phyloP scores from a whole-genome alignment of 805 yeast genomes.

The Ogataea paradorogensis region DNA sequence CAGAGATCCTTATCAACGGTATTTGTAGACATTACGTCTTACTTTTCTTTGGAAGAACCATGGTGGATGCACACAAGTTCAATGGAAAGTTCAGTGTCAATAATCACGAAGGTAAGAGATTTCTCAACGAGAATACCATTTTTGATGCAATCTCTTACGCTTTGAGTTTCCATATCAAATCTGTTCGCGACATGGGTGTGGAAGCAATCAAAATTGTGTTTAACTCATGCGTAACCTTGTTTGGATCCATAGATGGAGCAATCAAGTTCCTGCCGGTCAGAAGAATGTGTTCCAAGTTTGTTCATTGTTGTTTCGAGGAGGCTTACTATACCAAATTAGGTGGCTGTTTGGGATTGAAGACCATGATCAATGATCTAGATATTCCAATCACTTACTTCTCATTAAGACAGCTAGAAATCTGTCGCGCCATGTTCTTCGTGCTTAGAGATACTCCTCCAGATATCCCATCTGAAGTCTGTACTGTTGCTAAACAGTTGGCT shows the following conservation, averaged over 20 bases:
- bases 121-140: slow-evolving; percentile 65
- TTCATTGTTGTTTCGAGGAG: slow-evolving; percentile 90
- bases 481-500: slow-evolving; percentile 66
- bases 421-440: slow-evolving; percentile 84
- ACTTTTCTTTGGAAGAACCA: slow-evolving; percentile 70
- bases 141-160: slow-evolving; percentile 77
- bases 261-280: slow-evolving; percentile 73
- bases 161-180: slow-evolving; percentile 68
- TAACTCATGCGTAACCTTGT: slow-evolving; percentile 58
- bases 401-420: slow-evolving; percentile 76
- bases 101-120: slow-evolving; percentile 74
- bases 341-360: slow-evolving; percentile 78
- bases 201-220: slow-evolving; percentile 61
- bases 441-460: slow-evolving; percentile 86
- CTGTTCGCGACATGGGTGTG: slow-evolving; percentile 70
- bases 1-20: slow-evolving; percentile 56
- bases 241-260: slow-evolving; percentile 65
- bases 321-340: slow-evolving; percentile 83
- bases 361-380: slow-evolving; percentile 63
- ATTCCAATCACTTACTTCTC: slow-evolving; percentile 73
- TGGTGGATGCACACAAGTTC: slow-evolving; percentile 63
- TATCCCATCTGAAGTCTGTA: slow-evolving; percentile 77
- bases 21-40: slow-evolving; percentile 77
- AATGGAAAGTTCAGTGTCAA: slow-evolving; percentile 69
- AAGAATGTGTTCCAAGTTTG: slow-evolving; percentile 72